Conservation (phyloP, 2,329 filamentous ascomycete genomes). For the Leptosphaerulina australis region DNA sequence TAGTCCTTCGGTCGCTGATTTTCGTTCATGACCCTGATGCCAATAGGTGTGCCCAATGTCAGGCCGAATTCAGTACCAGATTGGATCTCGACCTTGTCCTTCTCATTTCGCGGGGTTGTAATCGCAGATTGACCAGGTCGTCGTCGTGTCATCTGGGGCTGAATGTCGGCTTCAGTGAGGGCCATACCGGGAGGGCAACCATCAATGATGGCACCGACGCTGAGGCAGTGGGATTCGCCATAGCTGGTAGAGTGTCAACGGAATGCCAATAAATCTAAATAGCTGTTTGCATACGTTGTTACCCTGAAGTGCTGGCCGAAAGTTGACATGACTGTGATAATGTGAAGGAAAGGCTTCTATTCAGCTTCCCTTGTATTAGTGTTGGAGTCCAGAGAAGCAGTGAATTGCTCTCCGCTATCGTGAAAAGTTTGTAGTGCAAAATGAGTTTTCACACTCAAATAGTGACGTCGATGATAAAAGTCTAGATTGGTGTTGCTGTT, state of each 20-base stretch:
- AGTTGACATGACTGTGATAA: slow-evolving; percentile 62
- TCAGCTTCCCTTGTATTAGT: slow-evolving; percentile 11
- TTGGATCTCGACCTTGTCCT: slow-evolving; percentile 89
- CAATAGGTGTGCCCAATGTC: slow-evolving; percentile 90
- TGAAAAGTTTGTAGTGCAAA: not conserved
- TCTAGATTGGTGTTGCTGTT: slow-evolving; percentile 19
- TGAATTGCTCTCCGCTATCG: slow-evolving; percentile 4
- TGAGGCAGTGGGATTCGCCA: slow-evolving; percentile 88
- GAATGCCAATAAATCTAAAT: not conserved
- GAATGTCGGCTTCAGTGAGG: slow-evolving; percentile 84
- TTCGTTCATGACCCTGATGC: slow-evolving; percentile 85
- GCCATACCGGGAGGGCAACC: slow-evolving; percentile 86
- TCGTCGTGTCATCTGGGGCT: slow-evolving; percentile 90
- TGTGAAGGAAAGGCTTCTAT: slow-evolving; percentile 7
- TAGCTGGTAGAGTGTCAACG: slow-evolving; percentile 57
- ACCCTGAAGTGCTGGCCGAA: slow-evolving; percentile 84
- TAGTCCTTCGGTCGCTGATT: slow-evolving; percentile 94
- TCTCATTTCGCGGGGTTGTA: slow-evolving; percentile 91
- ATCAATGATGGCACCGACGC: slow-evolving; percentile 93
- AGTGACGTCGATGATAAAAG: slow-evolving; percentile 9
- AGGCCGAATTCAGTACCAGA: slow-evolving; percentile 89
- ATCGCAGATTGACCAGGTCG: slow-evolving; percentile 88
- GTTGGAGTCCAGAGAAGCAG: not conserved
- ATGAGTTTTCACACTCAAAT: slow-evolving; percentile 1
- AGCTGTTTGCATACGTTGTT: slow-evolving; percentile 69